Base-by-base conservation (phyloP, 2,329 filamentous ascomycete genomes). In the Parafenestella ontariensis region DNA sequence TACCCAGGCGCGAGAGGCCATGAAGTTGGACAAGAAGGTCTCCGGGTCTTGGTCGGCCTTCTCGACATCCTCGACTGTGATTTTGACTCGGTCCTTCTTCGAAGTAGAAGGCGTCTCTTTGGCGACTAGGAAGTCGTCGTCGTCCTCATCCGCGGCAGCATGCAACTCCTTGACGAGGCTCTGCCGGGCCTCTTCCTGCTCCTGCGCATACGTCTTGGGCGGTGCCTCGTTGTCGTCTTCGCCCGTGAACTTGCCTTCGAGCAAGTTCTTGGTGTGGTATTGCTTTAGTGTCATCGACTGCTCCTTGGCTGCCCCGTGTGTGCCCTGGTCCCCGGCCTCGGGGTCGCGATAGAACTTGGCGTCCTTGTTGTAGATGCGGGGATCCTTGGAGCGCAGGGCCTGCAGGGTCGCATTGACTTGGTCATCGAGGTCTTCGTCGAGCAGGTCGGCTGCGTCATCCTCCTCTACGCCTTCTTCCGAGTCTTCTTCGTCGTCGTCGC, bases 11-110 rank as follows among this genome's bases (percentile, higher is more conserved):
- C 93, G 87, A 7, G 93, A 85, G n/a, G 89, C 85, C 85, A 99
- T 86, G 78, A 96, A 99, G 75, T 97, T 96, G 49, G 91, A 94
- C n/a, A 99, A 80, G 74, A 92, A 99, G 0, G 85, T 89, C 70
- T 98, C 94, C 0, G 94, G 95, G 71, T 99, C 88, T 74, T 91
- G 90, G 68, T 96, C 90, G 33, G 95, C 92, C 54, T 85, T 84
- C 43, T 86, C 82, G 39, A 96, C 80, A 50, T 91, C 82, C 18
- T 70, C 58, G 60, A 82, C 82, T 9, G 77, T 79, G 52, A 83
- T 76, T 53, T 70, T 73, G 42, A 60, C 59, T 53, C 68, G 71
- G 47, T 62, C 63, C 46, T 70, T 73, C 41, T 65, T 71, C 58
- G 53, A 43, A 0, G 59, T 53, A 2, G 64, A 56, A 7, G 66